Evolutionary conservation across 257 asterid species (phyloP).

Genomic region (Solanum corneliomulleri): DNA sequence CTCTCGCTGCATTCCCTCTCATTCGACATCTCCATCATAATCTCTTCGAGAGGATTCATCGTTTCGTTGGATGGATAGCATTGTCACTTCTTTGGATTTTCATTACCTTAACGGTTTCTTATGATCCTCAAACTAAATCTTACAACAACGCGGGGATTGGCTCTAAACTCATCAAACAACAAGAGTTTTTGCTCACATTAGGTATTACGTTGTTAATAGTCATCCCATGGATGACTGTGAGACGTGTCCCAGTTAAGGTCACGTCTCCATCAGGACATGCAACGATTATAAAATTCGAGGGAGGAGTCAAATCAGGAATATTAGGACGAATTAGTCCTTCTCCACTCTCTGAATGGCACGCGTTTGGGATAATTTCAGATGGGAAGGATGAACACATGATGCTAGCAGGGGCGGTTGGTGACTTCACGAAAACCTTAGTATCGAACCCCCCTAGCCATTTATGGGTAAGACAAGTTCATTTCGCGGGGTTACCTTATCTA

Average conservation of each 20-base stretch:
- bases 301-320: conserved; percentile 52
- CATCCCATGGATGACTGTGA: conserved; percentile 49
- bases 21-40: conserved; percentile 82
- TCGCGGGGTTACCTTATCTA: conserved; percentile 57
- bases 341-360: conserved; percentile 75
- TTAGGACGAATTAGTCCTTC: conserved; percentile 70
- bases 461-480: conserved; percentile 64
- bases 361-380: conserved; percentile 65
- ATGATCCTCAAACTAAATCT: conserved; percentile 32
- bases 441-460: conserved; percentile 37
- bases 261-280: conserved; percentile 73
- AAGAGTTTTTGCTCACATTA: conserved; percentile 49
- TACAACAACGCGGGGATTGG: conserved; percentile 21
- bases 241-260: conserved; percentile 38
- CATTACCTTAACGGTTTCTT: conserved; percentile 32
- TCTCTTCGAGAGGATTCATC: conserved; percentile 58
- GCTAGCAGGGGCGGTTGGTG: conserved; percentile 77
- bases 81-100: conserved; percentile 52
- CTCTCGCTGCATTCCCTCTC: conserved; percentile 59
- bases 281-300: conserved; percentile 47
- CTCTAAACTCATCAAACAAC: conserved; percentile 16
- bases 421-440: conserved; percentile 51
- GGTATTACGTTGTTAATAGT: conserved; percentile 34
- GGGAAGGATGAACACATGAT: conserved; percentile 53
- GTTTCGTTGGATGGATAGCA: conserved; percentile 57